phyloP scores from a whole-genome alignment of 78 protist genomes.

The Dictyostelium discoideum region DNA sequence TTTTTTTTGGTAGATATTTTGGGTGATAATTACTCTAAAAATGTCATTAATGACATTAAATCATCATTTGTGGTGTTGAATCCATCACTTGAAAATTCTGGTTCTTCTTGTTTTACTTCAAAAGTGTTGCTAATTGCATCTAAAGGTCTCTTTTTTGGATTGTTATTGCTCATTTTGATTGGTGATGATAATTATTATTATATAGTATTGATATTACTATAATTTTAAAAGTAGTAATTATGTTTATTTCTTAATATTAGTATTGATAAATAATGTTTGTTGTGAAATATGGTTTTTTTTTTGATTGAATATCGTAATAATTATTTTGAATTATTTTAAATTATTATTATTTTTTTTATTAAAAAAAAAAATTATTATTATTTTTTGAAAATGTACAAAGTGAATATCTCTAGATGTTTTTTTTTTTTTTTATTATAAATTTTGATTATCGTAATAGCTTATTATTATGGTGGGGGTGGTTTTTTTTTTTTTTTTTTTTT shows the following conservation, averaged over 20 bases:
- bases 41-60: slow-evolving; percentile 71
- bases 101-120: slow-evolving; percentile 2
- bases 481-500: not conserved
- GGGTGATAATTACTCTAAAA: slow-evolving; percentile 61
- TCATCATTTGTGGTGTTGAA: slow-evolving; percentile 67
- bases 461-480: not conserved
- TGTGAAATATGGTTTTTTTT: not conserved
- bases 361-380: not conserved
- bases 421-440: not conserved
- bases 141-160: slow-evolving; percentile 34
- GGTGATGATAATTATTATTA: not conserved
- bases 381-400: not conserved
- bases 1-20: not conserved
- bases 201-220: too few species aligned
- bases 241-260: not conserved
- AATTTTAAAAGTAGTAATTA: not conserved
- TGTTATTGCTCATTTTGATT: not conserved
- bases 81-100: slow-evolving; percentile 36
- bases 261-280: not conserved
- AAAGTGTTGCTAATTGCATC: not conserved
- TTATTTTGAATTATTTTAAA: not conserved
- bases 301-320: not conserved
- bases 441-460: not conserved
- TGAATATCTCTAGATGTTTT: not conserved
- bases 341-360: too few species aligned